phyloP scores from a whole-genome alignment of 2,329 filamentous ascomycete genomes.

The Trichocomaceae sp. region DNA sequence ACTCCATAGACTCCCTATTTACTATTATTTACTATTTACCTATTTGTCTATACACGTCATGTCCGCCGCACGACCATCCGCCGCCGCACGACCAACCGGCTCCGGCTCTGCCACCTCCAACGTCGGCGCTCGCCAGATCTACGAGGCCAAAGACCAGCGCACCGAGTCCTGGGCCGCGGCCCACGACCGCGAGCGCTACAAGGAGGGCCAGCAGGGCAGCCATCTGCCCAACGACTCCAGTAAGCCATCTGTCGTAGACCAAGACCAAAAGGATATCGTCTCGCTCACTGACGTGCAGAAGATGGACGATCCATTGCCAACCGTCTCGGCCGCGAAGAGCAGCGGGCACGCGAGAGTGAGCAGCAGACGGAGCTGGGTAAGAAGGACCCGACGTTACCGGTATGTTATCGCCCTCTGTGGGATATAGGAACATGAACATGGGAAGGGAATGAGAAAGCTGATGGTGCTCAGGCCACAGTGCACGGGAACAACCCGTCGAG shows the following conservation, averaged over 20 bases:
- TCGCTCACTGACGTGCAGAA: slow-evolving; percentile 22
- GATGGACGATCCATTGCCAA: slow-evolving; percentile 42
- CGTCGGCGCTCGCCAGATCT: slow-evolving; percentile 60
- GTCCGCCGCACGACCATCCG: no score
- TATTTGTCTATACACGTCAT: no score
- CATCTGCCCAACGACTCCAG: slow-evolving; percentile 67
- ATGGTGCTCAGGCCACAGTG: slow-evolving; percentile 35
- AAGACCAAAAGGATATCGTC: not conserved
- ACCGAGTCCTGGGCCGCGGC: slow-evolving; percentile 52
- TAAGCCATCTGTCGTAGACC: slow-evolving; percentile 31
- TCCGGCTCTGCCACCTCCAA: slow-evolving; percentile 41
- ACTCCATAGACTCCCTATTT: no score
- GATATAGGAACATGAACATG: no score
- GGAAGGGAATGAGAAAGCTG: no score
- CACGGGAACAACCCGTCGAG: slow-evolving; percentile 44
- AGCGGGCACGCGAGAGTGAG: slow-evolving; percentile 21
- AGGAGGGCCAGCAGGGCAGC: slow-evolving; percentile 65
- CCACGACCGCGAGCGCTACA: slow-evolving; percentile 53
- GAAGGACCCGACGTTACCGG: slow-evolving; percentile 38
- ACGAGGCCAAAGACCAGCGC: slow-evolving; percentile 72
- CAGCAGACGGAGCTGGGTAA: slow-evolving; percentile 32
- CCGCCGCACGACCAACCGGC: not conserved
- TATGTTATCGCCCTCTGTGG: no score
- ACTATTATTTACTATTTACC: no score
- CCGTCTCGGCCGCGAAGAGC: slow-evolving; percentile 22